A percentile compares a stretch with the other conserved stretches of the same genome.
Evolutionary conservation across 257 asterid genomes (phyloP).

Genomic region (Phtheirospermum japonicum): DNA sequence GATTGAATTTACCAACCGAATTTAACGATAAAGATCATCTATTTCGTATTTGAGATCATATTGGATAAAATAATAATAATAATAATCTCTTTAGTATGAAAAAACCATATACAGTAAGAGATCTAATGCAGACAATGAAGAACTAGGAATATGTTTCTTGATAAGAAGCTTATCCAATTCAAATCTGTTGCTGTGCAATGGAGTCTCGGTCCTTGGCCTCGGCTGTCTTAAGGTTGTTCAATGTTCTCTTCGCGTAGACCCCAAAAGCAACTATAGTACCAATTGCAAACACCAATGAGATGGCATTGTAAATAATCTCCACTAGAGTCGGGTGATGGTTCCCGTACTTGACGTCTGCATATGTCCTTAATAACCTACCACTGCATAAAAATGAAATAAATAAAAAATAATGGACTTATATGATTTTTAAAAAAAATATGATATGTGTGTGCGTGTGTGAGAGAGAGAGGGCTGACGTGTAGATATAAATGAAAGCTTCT

Average conservation of each 20-base stretch:
- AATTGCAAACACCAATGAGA: slow-evolving; percentile 53
- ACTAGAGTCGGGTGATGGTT: slow-evolving; percentile 52
- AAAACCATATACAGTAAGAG: slow-evolving; percentile 24
- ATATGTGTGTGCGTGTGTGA: background rate
- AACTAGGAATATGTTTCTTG: slow-evolving; percentile 28
- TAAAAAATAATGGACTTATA: too few species aligned
- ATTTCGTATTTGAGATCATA: background rate
- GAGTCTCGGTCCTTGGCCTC: slow-evolving; percentile 32
- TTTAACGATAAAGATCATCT: background rate
- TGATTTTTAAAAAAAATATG: too few species aligned
- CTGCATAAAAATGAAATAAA: slow-evolving; percentile 36
- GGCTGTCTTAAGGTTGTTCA: slow-evolving; percentile 44
- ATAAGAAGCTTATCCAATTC: slow-evolving; percentile 48
- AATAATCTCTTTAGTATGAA: background rate
- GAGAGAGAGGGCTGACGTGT: slow-evolving; percentile 43
- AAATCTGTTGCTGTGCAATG: slow-evolving; percentile 13
- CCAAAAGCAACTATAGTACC: slow-evolving; percentile 49
- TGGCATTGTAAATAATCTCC: slow-evolving; percentile 57
- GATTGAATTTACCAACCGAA: background rate
- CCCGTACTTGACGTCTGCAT: slow-evolving; percentile 61
- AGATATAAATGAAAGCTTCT: slow-evolving; percentile 76
- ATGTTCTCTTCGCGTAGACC: slow-evolving; percentile 52
- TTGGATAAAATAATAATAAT: too few species aligned
- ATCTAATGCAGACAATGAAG: slow-evolving; percentile 16
- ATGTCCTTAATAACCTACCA: slow-evolving; percentile 65